Evolutionary conservation across 441 rosid species (phyloP).

Genomic region (Eruca vesicaria): DNA sequence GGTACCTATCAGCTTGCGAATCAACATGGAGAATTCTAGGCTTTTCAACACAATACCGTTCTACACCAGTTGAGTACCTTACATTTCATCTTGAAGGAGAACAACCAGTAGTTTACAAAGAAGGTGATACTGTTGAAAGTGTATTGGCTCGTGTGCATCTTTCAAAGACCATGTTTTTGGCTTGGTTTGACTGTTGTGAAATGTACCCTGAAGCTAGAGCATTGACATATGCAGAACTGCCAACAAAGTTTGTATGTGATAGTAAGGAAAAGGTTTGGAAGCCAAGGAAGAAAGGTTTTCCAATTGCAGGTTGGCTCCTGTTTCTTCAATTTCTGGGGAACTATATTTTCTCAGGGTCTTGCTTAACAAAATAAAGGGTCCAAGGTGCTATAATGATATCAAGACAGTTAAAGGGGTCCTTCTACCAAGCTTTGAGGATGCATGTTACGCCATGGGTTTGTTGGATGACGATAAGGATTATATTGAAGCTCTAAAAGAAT

Average conservation of each 20-base stretch:
- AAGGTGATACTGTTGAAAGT: not conserved
- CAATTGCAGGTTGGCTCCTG: not conserved
- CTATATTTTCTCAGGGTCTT: not conserved
- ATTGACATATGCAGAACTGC: not conserved
- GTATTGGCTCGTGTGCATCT: not conserved
- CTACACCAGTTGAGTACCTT: not conserved
- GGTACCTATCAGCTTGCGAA: not conserved
- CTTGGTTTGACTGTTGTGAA: not conserved
- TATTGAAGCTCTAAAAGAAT: not conserved
- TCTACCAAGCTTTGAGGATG: not conserved
- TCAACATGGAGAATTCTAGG: not conserved
- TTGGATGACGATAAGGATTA: not conserved
- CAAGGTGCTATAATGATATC: not conserved
- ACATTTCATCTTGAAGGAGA: not conserved
- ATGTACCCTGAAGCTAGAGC: not conserved
- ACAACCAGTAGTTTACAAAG: not conserved
- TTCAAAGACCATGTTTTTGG: not conserved
- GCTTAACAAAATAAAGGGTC: not conserved
- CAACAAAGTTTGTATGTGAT: not conserved
- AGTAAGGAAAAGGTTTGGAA: not conserved
- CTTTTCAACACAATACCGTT: not conserved
- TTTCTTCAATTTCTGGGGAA: not conserved
- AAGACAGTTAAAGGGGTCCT: not conserved
- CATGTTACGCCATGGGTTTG: not conserved
- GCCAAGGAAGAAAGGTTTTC: not conserved